Conservation (phyloP, 805 yeast species). For the Yamadazyma sp. region DNA sequence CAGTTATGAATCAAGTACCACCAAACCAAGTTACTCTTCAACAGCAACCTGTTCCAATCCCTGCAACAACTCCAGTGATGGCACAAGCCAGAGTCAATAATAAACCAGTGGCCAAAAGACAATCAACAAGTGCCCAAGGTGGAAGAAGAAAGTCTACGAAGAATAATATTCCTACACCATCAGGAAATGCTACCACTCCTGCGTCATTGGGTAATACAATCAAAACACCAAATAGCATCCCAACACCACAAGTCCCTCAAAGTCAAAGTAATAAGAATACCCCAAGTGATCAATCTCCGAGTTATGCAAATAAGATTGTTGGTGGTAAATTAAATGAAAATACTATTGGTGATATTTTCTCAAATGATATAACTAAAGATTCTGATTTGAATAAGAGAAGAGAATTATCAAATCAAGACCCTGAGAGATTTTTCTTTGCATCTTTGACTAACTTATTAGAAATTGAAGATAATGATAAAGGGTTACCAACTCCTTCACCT, state of each 20-base stretch:
- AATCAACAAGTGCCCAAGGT: slow-evolving; percentile 16
- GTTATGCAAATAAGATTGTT: slow-evolving; percentile 14
- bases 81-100: slow-evolving; percentile 5
- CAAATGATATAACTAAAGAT: slow-evolving; percentile 25
- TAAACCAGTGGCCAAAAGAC: slow-evolving; percentile 11
- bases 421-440: slow-evolving; percentile 48
- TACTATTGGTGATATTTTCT: slow-evolving; percentile 23
- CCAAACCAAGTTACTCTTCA: slow-evolving; percentile 10
- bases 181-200: slow-evolving; percentile 34
- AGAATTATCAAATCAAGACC: slow-evolving; percentile 44
- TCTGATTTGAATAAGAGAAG: slow-evolving; percentile 43
- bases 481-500: slow-evolving; percentile 16
- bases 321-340: slow-evolving; percentile 14
- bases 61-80: slow-evolving; percentile 1
- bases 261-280: slow-evolving; percentile 40
- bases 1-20: slow-evolving; percentile 17
- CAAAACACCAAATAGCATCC: slow-evolving; percentile 42
- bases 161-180: slow-evolving; percentile 34
- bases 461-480: slow-evolving; percentile 31
- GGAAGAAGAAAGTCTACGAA: slow-evolving; percentile 20
- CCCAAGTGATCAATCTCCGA: slow-evolving; percentile 38
- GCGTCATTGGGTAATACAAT: slow-evolving; percentile 36
- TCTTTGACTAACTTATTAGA: slow-evolving; percentile 51
- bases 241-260: slow-evolving; percentile 39
- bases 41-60: slow-evolving; percentile 9